phyloP scores from a whole-genome alignment of 73 alveolate genomes.

The Paramecium tetraurelia region DNA sequence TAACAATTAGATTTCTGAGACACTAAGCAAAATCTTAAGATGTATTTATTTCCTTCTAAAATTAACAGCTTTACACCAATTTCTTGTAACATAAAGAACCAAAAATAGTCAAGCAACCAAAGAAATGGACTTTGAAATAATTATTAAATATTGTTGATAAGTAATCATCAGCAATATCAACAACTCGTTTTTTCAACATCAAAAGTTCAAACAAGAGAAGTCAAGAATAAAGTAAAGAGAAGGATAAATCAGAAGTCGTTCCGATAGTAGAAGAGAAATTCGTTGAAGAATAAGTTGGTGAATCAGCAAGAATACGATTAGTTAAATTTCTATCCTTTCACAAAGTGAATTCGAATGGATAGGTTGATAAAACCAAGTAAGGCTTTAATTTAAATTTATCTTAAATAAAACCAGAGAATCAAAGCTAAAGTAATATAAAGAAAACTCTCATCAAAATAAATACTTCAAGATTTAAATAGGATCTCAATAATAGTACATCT shows the following conservation, averaged over 20 bases:
- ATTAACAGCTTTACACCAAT: background rate
- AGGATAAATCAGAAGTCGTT: background rate
- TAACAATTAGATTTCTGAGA: background rate
- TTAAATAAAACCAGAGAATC: background rate
- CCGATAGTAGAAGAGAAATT: background rate
- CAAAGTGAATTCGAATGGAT: background rate
- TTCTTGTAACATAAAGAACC: background rate
- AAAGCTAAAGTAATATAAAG: background rate
- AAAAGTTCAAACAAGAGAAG: background rate
- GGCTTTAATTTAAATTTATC: background rate
- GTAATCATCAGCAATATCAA: background rate
- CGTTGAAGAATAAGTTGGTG: background rate
- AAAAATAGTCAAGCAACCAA: background rate
- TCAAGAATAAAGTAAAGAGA: background rate
- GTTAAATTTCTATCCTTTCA: constrained; percentile 6
- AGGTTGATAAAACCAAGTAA: background rate
- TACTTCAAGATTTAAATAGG: background rate
- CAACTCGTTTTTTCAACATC: background rate
- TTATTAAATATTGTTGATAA: background rate
- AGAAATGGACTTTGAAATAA: constrained; percentile 4
- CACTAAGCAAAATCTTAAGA: background rate
- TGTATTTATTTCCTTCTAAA: background rate
- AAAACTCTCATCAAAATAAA: background rate
- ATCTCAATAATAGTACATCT: background rate
- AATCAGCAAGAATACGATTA: background rate